Evolutionary conservation across 257 asterid species (phyloP).

Genomic region (Eucommia ulmoides): DNA sequence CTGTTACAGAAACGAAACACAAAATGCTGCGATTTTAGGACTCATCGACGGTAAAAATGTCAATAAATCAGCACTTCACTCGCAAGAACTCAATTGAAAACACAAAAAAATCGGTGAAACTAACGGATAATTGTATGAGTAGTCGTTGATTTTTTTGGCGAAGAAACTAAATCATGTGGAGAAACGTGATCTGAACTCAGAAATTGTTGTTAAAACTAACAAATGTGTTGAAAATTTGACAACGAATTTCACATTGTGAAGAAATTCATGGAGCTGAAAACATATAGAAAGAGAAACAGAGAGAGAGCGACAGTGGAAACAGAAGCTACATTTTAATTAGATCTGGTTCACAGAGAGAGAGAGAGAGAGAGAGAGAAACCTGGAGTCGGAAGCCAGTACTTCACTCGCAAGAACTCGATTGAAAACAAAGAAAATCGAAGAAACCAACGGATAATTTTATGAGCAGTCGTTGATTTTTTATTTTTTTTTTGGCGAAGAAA

Average conservation of each 20-base stretch:
- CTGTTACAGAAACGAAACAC: background rate
- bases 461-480: background rate
- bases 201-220: background rate
- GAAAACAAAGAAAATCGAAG: background rate
- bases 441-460: too few relatives aligned
- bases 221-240: background rate
- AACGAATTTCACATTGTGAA: background rate
- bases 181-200: background rate
- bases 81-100: background rate
- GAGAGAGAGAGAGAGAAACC: background rate
- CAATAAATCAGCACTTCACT: background rate
- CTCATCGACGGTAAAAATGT: background rate
- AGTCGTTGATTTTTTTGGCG: background rate
- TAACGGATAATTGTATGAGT: too few relatives aligned
- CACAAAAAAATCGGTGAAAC: background rate
- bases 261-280: too few relatives aligned
- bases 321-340: too few relatives aligned
- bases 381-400: background rate
- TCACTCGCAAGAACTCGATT: background rate
- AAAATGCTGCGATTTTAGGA: background rate
- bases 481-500: background rate
- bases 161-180: background rate
- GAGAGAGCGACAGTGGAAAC: background rate
- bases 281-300: background rate
- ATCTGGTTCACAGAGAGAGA: background rate